Evolutionary conservation across 2,329 filamentous ascomycete species (phyloP).

Genomic region (Trichoderma oligosporum): DNA sequence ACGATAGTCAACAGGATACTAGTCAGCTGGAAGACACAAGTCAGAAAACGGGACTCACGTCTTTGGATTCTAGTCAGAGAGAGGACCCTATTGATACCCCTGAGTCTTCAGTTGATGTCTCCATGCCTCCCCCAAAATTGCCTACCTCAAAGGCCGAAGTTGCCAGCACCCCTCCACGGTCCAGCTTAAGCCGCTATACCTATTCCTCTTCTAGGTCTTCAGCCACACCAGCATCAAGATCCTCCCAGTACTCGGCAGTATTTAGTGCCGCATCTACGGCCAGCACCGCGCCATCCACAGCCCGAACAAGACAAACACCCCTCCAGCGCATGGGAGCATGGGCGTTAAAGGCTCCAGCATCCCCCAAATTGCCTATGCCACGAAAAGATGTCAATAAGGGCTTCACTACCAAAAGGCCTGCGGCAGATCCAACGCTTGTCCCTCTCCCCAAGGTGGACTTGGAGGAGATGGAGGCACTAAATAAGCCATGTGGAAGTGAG

Average conservation of each 20-base stretch:
- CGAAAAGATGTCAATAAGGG: constrained; percentile 26
- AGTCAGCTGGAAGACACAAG: constrained; percentile 17
- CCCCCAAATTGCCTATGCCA: constrained; percentile 31
- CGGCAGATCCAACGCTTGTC: constrained; percentile 52
- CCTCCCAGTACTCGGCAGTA: constrained; percentile 35
- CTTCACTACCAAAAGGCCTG: constrained; percentile 37
- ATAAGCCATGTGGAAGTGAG: constrained; percentile 50
- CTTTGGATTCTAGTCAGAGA: constrained; percentile 25
- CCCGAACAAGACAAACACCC: constrained; percentile 46
- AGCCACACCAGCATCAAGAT: constrained; percentile 36
- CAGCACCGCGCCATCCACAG: constrained; percentile 40
- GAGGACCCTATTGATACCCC: constrained; percentile 24
- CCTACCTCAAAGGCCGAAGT: constrained; percentile 23
- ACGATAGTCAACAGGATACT: constrained; percentile 16
- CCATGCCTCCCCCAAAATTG: constrained; percentile 32
- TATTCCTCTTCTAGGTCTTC: constrained; percentile 31
- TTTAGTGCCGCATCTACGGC: constrained; percentile 37
- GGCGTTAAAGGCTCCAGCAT: constrained; percentile 34
- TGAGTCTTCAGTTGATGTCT: constrained; percentile 25
- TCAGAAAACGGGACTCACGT: constrained; percentile 17
- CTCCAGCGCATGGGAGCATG: constrained; percentile 51
- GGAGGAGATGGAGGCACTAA: constrained; percentile 50
- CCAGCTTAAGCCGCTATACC: constrained; percentile 35
- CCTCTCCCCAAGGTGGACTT: constrained; percentile 53
- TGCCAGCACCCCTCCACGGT: constrained; percentile 31